Evolutionary conservation across 192 early-diverging fungal genomes (phyloP).

Genomic region (Coemansia sp.): DNA sequence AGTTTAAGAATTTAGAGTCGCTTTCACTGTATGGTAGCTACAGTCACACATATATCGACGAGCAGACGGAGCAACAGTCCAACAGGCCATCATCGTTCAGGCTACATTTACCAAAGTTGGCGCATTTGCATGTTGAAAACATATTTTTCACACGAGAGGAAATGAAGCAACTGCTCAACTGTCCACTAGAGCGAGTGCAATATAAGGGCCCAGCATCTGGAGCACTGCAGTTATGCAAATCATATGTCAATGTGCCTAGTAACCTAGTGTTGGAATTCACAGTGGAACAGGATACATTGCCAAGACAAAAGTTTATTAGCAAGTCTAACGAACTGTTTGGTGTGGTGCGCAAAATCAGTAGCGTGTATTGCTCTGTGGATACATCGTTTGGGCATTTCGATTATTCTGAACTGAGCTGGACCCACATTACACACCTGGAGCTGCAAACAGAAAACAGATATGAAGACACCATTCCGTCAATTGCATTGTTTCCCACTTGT

Average conservation of each 20-base stretch:
- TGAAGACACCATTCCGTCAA: background rate
- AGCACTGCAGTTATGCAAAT: background rate
- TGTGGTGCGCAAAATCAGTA: background rate
- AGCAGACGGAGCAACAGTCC: background rate
- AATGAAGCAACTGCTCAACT: background rate
- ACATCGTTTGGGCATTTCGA: background rate
- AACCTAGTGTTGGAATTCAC: constrained; percentile 5
- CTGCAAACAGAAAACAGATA: background rate
- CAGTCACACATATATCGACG: background rate
- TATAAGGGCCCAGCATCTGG: background rate
- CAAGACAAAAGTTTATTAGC: background rate
- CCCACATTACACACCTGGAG: constrained; percentile 1
- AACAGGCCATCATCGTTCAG: background rate
- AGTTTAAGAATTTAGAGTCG: constrained; percentile 1
- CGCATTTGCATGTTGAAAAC: background rate
- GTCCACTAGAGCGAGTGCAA: background rate
- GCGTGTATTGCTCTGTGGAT: constrained; percentile 5
- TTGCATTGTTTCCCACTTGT: background rate
- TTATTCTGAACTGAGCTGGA: background rate
- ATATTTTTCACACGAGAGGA: background rate
- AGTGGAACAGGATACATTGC: background rate
- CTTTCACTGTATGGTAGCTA: background rate
- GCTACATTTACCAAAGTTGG: background rate
- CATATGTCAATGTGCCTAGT: no score
- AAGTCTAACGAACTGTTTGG: constrained; percentile 1